Base-by-base conservation (phyloP, 139 green algal species). In the Chlorella ohadii region DNA sequence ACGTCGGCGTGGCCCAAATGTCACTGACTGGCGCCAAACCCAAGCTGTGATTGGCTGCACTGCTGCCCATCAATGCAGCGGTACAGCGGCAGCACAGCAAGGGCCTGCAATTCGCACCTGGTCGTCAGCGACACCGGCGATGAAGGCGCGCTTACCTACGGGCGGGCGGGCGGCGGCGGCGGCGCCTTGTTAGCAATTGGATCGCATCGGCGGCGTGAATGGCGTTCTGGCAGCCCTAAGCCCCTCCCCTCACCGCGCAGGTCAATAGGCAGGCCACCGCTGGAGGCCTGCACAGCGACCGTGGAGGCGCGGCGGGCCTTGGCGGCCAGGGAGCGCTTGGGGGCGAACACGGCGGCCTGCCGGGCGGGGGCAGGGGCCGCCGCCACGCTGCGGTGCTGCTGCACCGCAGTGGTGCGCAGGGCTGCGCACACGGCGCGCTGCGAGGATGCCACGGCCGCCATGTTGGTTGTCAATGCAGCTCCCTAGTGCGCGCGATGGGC, bases 111-210 rank as follows among this genome's bases (percentile, higher is more conserved):
- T 31, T 39, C 86, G 55, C 72, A 95, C 95, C 92, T 99, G 94
- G 90, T 99, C 97, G 82, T 99, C 97, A 56, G 97, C 97, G 56
- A 99, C 96, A 56, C 97, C 97, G 55, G 97, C 97, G 56, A 99
- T 97, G 91, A 99, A 99, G 0, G 96, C 97, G 83, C 96, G 96
- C 93, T 99, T 99, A 63, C 96, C 97, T 98, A 91, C 74, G 81
- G n/a, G 28, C 3, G 72, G 41, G 38, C 36, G 36, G n/a, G 71
- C 33, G 5, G 12, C 19, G 38, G 33, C 31, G 27, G 66, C 4
- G n/a, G 36, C 23, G n/a, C 25, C 36, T 65, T 59, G 63, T 41
- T 34, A 56, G 39, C 22, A 36, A 72, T n/a, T 20, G 57, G 34
- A 59, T 36, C 64, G 33, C 61, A 19, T n/a, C 27, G 72, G 15